Evolutionary conservation across 345 rosid genomes (phyloP), one percentile per base, ranked within the genome.

Genomic region (Psidium guajava): DNA sequence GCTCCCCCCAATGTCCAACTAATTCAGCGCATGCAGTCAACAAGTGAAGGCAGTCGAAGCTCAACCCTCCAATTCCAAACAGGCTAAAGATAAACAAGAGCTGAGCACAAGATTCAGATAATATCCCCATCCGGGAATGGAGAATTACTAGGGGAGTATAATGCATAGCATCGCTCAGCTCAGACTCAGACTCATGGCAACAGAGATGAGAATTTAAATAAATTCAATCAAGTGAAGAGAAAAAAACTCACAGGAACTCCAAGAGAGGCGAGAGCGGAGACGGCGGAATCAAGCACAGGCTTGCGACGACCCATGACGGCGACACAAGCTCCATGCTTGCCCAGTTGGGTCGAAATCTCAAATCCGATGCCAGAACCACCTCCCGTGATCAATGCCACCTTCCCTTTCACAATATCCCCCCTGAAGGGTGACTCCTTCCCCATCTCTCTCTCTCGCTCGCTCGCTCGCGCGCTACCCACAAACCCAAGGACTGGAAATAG

Each of bases 321-420:
- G 81, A 95, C 88, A 0, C 91, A 90, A 82, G 94, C 96, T 56
- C 98, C 98, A 89, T 95, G 98, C 81, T 86, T 90, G 14, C 95
- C 98, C 32, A 93, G 90, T 83, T 95, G 97, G 59, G 90, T 87
- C 14, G 93, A 90, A 84, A 95, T 92, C 93, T 93, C 97, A 82
- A 92, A 95, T n/a, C 98, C 98, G 64, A 95, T 95, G 22, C 98
- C 98, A 4, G 98, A 95, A 20, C 97, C 97, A 18, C 97, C 98
- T n/a, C 98, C 98, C 50, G 98, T 95, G 55, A 95, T 87, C 87
- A 94, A 89, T 73, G 91, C 95, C 16, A 94, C 94, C 74, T 92
- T 90, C 6, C 96, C 98, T 85, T 88, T 89, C 80, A 94, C 80
- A 11, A 90, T 81, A 87, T 91, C 91, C 27, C 86, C 89, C 84